These are phyloP conservation scores for Plectranthus barbatus DNA, from an alignment of 257 asterid genomes.

Conservation along the genomic window DNA sequence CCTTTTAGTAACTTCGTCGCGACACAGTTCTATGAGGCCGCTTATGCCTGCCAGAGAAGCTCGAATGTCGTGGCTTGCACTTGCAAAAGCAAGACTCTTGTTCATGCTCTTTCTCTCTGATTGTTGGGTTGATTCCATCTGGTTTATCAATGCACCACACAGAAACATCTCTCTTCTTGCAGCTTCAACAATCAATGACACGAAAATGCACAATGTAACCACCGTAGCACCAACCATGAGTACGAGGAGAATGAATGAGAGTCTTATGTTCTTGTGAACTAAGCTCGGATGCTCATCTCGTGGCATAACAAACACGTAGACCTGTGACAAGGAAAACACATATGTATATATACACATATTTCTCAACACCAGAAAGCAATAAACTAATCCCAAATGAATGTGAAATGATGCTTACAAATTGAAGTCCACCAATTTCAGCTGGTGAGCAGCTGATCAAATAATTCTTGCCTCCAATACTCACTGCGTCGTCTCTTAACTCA, in stretches of 20 bases:
- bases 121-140: no score
- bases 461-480: constrained; percentile 22
- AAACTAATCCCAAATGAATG: no score
- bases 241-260: constrained; percentile 20
- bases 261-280: constrained; percentile 16
- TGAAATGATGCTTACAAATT: no score
- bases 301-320: constrained; percentile 34
- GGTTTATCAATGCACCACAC: constrained; percentile 41
- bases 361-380: no score
- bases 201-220: constrained; percentile 15
- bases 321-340: no score
- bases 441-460: constrained; percentile 31
- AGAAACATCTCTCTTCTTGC: constrained; percentile 50
- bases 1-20: constrained; percentile 15
- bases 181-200: constrained; percentile 19
- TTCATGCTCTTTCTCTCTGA: constrained; percentile 57
- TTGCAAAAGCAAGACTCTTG: constrained; percentile 57
- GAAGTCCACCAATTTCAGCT: constrained; percentile 35
- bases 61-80: constrained; percentile 80
- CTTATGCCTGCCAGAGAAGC: constrained; percentile 52
- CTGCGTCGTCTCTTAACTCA: background rate
- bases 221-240: constrained; percentile 23
- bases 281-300: background rate
- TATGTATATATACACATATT: no score
- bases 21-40: constrained; percentile 43